Conservation (phyloP, 2,329 filamentous ascomycete genomes). For the Orbilia javanica region DNA sequence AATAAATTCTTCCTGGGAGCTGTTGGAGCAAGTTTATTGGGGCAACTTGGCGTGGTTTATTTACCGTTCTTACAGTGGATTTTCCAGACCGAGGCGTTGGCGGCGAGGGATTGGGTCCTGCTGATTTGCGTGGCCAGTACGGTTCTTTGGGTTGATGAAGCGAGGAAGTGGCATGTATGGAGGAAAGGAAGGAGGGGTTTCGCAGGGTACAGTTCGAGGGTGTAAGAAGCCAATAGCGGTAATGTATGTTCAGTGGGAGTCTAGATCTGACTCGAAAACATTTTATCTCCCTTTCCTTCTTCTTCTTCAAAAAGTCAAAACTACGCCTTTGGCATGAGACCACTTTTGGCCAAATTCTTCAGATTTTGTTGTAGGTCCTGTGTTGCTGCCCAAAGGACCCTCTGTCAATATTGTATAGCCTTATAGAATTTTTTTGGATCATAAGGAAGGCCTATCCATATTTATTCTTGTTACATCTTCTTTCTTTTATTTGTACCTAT, state of each 20-base stretch:
- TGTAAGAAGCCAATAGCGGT: conserved; percentile 65
- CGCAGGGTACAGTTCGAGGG: conserved; percentile 75
- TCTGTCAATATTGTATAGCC: not conserved
- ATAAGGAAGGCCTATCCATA: not conserved
- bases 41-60: conserved; percentile 92
- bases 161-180: conserved; percentile 77
- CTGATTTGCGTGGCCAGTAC: conserved; percentile 82
- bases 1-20: conserved; percentile 98
- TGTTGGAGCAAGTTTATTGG: conserved; percentile 83
- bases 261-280: not conserved
- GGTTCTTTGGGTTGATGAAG: conserved; percentile 96
- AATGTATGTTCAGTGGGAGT: not conserved
- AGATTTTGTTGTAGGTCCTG: not conserved
- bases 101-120: conserved; percentile 78
- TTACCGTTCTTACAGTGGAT: conserved; percentile 92
- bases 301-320: not conserved
- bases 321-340: too few species aligned
- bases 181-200: conserved; percentile 70
- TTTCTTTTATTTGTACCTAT: conserved; percentile 7
- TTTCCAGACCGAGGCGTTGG: conserved; percentile 92
- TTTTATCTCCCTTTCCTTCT: not conserved
- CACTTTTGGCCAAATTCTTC: not conserved
- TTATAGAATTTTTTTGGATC: not conserved
- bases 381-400: not conserved
- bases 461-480: not conserved